Percentiles rank a stretch among this genome's conserved stretches.
phyloP scores from a whole-genome alignment of 768 basidiomycete species.

The Rubroboletus satanas region DNA sequence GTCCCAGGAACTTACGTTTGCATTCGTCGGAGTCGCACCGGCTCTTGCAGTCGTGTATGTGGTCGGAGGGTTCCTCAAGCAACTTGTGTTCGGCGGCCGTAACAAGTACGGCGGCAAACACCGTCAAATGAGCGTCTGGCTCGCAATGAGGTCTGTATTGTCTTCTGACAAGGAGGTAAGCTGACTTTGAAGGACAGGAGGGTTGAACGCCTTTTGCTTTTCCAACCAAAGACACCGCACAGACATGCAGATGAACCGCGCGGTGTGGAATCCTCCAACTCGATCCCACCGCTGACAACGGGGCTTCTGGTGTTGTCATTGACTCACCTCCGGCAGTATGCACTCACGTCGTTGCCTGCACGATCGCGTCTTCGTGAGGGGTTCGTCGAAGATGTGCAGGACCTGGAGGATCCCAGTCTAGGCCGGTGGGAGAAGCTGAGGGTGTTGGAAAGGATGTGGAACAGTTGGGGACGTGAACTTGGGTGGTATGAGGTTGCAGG shows the following conservation, averaged over 20 bases:
- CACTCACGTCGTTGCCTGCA: constrained; percentile 50
- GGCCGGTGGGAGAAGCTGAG: constrained; percentile 67
- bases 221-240: constrained; percentile 37
- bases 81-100: constrained; percentile 47
- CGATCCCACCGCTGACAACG: constrained; percentile 52
- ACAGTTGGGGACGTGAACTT: constrained; percentile 71
- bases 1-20: constrained; percentile 93
- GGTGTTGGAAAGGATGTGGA: constrained; percentile 86
- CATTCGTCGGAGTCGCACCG: constrained; percentile 94
- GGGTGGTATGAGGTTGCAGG: constrained; percentile 48
- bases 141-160: constrained; percentile 59
- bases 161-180: not conserved
- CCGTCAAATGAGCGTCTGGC: constrained; percentile 57
- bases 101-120: constrained; percentile 57
- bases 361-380: constrained; percentile 64
- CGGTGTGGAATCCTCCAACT: constrained; percentile 11
- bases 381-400: constrained; percentile 81
- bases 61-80: constrained; percentile 47
- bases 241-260: constrained; percentile 1
- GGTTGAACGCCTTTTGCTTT: constrained; percentile 64
- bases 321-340: constrained; percentile 62
- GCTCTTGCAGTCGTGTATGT: constrained; percentile 78
- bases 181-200: constrained; percentile 38
- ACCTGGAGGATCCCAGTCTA: constrained; percentile 73
- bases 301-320: constrained; percentile 74